Percentiles rank a stretch among this genome's conserved stretches.
Evolutionary conservation across 140 eudicot species (phyloP).

Genomic region (Cichorium intybus): DNA sequence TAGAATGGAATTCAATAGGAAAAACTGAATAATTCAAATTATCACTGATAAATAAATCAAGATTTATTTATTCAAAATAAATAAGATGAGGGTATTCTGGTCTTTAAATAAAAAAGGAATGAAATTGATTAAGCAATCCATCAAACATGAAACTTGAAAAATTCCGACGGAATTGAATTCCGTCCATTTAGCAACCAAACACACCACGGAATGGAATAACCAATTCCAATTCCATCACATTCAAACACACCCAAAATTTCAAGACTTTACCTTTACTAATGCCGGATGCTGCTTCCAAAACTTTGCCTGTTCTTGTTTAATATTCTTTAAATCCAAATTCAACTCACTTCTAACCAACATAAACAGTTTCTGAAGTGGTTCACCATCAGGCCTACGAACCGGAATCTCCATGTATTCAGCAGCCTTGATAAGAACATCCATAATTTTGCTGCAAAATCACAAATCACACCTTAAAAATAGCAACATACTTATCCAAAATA

Average conservation of each 20-base stretch:
- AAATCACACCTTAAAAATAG: neutral
- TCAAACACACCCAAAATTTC: neutral
- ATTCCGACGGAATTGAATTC: too few relatives aligned
- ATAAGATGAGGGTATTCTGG: too few relatives aligned
- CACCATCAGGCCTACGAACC: slow-evolving; percentile 80
- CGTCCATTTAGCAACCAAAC: too few relatives aligned
- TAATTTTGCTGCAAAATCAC: slow-evolving; percentile 68
- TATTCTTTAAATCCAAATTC: slow-evolving; percentile 84
- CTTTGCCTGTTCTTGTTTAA: slow-evolving; percentile 90
- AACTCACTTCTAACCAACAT: slow-evolving; percentile 75
- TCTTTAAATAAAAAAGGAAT: too few relatives aligned
- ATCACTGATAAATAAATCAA: too few relatives aligned
- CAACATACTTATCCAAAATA: neutral
- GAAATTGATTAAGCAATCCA: too few relatives aligned
- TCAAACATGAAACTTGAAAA: too few relatives aligned
- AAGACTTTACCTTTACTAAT: slow-evolving; percentile 64
- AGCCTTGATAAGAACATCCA: slow-evolving; percentile 89
- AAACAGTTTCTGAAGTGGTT: slow-evolving; percentile 88
- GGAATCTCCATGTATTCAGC: slow-evolving; percentile 92
- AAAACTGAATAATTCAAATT: too few relatives aligned
- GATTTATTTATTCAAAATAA: too few relatives aligned
- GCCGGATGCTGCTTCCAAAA: slow-evolving; percentile 97
- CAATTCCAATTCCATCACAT: neutral
- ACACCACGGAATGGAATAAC: neutral
- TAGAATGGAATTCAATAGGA: too few relatives aligned